phyloP scores from a whole-genome alignment of 306 rosid species.

The Medicago truncatula region DNA sequence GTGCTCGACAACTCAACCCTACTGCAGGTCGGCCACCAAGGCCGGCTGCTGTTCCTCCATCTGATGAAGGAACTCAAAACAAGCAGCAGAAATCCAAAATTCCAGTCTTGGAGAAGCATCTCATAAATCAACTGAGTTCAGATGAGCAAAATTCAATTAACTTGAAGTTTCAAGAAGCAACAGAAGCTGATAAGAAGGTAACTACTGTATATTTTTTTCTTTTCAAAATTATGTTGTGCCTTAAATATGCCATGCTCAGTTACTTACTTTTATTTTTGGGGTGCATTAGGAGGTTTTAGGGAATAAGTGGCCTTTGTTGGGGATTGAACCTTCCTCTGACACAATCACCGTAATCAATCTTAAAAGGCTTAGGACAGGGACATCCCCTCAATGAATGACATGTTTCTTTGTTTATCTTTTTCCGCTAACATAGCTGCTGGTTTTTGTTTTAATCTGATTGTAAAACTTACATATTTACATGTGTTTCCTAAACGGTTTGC shows the following conservation, averaged over 20 bases:
- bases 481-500: slow-evolving; percentile 18
- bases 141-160: slow-evolving; percentile 83
- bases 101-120: slow-evolving; percentile 86
- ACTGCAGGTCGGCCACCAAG: slow-evolving; percentile 70
- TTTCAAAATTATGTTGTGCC: slow-evolving; percentile 11
- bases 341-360: slow-evolving; percentile 8
- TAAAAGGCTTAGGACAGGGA: slow-evolving; percentile 23
- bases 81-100: slow-evolving; percentile 68
- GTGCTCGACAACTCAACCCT: slow-evolving; percentile 53
- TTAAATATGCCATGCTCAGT: slow-evolving; percentile 23
- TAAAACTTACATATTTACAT: slow-evolving; percentile 25
- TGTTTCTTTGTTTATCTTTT: slow-evolving; percentile 5
- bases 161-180: slow-evolving; percentile 79
- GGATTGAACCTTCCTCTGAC: slow-evolving; percentile 7
- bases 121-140: slow-evolving; percentile 81
- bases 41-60: slow-evolving; percentile 58
- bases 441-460: slow-evolving; percentile 27
- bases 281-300: slow-evolving; percentile 30
- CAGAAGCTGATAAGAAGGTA: slow-evolving; percentile 91
- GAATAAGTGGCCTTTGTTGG: slow-evolving; percentile 27
- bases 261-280: neutral
- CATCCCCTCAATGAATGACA: slow-evolving; percentile 15
- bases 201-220: slow-evolving; percentile 35
- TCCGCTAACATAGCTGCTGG: slow-evolving; percentile 3
- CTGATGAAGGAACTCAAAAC: slow-evolving; percentile 67